These are phyloP conservation scores for Phialophora chinensis DNA, from an alignment of 2,329 filamentous ascomycete genomes.

Conservation along the genomic window DNA sequence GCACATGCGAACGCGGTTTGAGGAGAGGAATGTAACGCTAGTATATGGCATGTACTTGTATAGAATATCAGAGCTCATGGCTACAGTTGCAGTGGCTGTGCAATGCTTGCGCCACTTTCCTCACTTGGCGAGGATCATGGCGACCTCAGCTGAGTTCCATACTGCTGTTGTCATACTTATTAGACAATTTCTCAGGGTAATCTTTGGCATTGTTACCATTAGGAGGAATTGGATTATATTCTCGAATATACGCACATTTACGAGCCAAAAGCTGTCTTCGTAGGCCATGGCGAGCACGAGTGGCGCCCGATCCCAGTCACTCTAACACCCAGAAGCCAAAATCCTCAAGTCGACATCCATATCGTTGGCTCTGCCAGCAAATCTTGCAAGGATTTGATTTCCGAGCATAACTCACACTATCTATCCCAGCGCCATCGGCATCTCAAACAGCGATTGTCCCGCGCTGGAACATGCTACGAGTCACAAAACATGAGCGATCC, in stretches of 20 bases:
- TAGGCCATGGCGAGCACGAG: not conserved
- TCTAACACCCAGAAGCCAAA: not conserved
- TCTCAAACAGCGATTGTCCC: not conserved
- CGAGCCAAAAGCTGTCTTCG: not conserved
- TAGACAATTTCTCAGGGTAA: not conserved
- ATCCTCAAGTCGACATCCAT: not conserved
- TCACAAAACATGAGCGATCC: constrained; percentile 39
- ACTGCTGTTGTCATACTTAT: not conserved
- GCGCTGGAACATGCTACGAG: not conserved
- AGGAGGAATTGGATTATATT: not conserved
- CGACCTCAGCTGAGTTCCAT: not conserved
- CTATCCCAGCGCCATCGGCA: too few species aligned
- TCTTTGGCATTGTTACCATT: not conserved
- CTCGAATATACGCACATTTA: not conserved
- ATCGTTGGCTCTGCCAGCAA: too few species aligned
- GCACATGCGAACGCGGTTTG: constrained; percentile 8
- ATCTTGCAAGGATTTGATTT: not conserved
- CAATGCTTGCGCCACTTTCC: not conserved
- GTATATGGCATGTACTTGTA: not conserved
- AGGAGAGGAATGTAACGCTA: not conserved
- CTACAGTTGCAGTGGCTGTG: not conserved
- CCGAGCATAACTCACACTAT: not conserved
- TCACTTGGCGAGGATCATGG: not conserved
- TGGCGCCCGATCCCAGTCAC: not conserved
- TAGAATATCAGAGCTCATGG: not conserved